Conservation (phyloP, 352 stramenopile species). For the Aphanomyces invadans region DNA sequence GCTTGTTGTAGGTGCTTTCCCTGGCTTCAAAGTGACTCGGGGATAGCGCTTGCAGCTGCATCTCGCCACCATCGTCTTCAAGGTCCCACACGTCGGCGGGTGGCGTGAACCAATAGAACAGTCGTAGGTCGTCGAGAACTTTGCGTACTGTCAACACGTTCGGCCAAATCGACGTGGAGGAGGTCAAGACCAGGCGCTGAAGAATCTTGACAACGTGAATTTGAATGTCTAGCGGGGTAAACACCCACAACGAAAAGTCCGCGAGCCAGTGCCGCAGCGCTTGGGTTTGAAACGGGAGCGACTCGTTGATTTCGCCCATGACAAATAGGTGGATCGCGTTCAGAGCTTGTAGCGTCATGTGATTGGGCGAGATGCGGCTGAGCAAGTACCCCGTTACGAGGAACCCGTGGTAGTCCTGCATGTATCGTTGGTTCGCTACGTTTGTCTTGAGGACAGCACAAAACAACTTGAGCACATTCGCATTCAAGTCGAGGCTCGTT, state of each 20-base stretch:
- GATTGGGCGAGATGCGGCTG: slow-evolving; percentile 17
- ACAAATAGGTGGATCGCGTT: slow-evolving; percentile 11
- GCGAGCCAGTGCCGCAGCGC: slow-evolving; percentile 14
- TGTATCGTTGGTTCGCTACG: slow-evolving; percentile 9
- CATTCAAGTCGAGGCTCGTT: slow-evolving; percentile 6
- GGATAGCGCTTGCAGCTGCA: not conserved
- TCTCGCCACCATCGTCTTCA: not conserved
- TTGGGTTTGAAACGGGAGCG: not conserved
- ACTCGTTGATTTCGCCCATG: not conserved
- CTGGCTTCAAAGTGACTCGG: slow-evolving; percentile 18
- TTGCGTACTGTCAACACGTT: slow-evolving; percentile 16
- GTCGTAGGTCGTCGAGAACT: slow-evolving; percentile 17
- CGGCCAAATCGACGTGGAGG: not conserved
- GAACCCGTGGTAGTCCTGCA: slow-evolving; percentile 9
- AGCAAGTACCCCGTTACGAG: slow-evolving; percentile 18
- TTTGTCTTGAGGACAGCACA: not conserved
- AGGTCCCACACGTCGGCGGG: slow-evolving; percentile 7
- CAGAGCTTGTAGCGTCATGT: slow-evolving; percentile 8
- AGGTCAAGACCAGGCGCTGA: not conserved
- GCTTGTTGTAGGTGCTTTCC: slow-evolving; percentile 1
- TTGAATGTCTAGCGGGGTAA: slow-evolving; percentile 14
- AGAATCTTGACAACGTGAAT: slow-evolving; percentile 17
- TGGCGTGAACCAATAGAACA: slow-evolving; percentile 24
- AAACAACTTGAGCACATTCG: slow-evolving; percentile 18
- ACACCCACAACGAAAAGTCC: slow-evolving; percentile 17